Percentiles rank a stretch among this genome's conserved stretches.
phyloP scores from a whole-genome alignment of 805 yeast species.

The Sugiyamaella americana region DNA sequence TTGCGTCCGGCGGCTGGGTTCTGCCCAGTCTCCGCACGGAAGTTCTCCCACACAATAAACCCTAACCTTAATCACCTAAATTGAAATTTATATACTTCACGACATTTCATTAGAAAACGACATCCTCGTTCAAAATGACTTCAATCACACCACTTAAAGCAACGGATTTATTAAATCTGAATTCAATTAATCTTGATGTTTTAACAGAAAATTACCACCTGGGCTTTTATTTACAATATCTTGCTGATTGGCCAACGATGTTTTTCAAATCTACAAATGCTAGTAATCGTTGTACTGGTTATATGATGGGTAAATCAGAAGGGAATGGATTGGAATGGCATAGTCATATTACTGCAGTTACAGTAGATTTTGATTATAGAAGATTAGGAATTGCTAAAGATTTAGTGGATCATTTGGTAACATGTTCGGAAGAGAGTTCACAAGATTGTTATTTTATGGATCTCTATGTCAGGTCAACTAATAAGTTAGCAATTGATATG shows the following conservation, averaged over 20 bases:
- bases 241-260: conserved; percentile 81
- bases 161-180: conserved; percentile 68
- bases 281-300: conserved; percentile 37
- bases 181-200: conserved; percentile 76
- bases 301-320: conserved; percentile 92
- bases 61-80: too few species aligned
- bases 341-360: conserved; percentile 93
- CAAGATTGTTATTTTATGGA: conserved; percentile 82
- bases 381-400: conserved; percentile 80
- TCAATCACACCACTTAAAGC: conserved; percentile 84
- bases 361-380: conserved; percentile 76
- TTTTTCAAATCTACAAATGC: conserved; percentile 62
- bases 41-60: too few species aligned
- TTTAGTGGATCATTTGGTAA: conserved; percentile 67
- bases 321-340: conserved; percentile 87
- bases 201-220: conserved; percentile 88
- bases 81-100: too few species aligned
- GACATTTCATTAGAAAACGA: too few species aligned
- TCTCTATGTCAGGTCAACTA: conserved; percentile 84
- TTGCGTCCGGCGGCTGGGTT: too few species aligned
- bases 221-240: conserved; percentile 76
- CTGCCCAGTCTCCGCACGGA: too few species aligned
- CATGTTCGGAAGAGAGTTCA: conserved; percentile 69
- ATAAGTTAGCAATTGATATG: conserved; percentile 67
- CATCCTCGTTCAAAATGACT: too few species aligned